Conservation (phyloP, 2,329 filamentous ascomycete species). For the Cadophora sp. region DNA sequence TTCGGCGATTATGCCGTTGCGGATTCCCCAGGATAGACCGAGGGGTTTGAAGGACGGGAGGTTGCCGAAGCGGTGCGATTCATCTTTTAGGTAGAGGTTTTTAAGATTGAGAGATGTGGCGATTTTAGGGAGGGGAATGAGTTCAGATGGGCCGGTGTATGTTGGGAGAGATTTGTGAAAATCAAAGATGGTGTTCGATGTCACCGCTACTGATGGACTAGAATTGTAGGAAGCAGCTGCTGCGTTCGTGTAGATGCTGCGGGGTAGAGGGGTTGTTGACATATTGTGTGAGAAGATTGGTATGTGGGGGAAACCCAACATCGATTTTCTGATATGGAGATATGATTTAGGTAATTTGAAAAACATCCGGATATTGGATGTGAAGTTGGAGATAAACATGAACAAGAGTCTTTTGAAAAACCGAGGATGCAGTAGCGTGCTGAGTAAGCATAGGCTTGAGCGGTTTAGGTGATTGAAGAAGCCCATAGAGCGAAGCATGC, state of each 20-base stretch:
- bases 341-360: not conserved
- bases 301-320: not conserved
- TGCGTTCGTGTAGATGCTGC: constrained; percentile 18
- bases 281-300: constrained; percentile 7
- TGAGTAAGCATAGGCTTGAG: constrained; percentile 4
- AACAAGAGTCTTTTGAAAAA: not conserved
- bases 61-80: constrained; percentile 5
- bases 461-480: constrained; percentile 6
- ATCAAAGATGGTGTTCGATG: constrained; percentile 1
- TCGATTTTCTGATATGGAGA: not conserved
- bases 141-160: constrained; percentile 2
- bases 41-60: constrained; percentile 12
- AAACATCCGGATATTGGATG: not conserved
- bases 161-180: constrained; percentile 11
- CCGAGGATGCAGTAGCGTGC: constrained; percentile 7
- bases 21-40: constrained; percentile 13
- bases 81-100: constrained; percentile 11
- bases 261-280: not conserved
- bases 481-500: not conserved
- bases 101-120: constrained; percentile 1
- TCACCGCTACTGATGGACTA: not conserved
- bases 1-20: constrained; percentile 7
- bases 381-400: not conserved
- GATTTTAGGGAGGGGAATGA: not conserved
- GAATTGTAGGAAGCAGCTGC: not conserved